Percentiles rank a stretch among this genome's conserved stretches.
Conservation (phyloP, 108 stramenopile species). For the Nitzschia sp. region DNA sequence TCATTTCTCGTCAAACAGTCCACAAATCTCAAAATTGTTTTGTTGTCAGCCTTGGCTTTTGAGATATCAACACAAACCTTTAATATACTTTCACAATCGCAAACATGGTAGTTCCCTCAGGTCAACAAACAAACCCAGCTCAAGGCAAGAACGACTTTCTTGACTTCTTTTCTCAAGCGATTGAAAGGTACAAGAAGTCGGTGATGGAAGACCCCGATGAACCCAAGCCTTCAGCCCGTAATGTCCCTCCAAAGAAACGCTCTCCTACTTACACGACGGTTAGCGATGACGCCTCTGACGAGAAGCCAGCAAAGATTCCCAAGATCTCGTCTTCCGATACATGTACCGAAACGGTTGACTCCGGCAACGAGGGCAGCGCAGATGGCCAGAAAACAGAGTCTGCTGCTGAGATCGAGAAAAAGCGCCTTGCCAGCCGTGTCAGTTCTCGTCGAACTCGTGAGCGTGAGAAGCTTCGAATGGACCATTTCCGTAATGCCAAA, state of each 20-base stretch:
- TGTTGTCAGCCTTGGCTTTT: no score
- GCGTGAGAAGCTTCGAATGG: slow-evolving; percentile 19
- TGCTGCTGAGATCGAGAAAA: slow-evolving; percentile 15
- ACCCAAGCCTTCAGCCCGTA: neutral
- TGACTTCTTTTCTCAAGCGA: slow-evolving; percentile 1
- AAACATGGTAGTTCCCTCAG: neutral
- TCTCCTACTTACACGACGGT: neutral
- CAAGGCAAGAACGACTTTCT: neutral
- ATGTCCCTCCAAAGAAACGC: neutral
- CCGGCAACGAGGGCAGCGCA: neutral
- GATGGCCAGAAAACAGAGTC: neutral
- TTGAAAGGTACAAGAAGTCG: slow-evolving; percentile 4
- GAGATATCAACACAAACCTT: no score
- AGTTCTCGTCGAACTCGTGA: slow-evolving; percentile 21
- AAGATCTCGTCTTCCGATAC: neutral
- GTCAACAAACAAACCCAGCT: neutral
- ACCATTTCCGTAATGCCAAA: slow-evolving; percentile 9
- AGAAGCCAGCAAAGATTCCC: neutral
- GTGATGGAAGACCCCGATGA: neutral
- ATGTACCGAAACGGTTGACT: neutral
- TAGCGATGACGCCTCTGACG: neutral
- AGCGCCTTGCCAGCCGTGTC: slow-evolving; percentile 13
- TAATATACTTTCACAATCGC: no score
- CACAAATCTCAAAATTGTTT: no score
- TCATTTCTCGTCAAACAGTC: no score